Base-by-base conservation (phyloP, 129 eudicot species). In the Tagetes patula region DNA sequence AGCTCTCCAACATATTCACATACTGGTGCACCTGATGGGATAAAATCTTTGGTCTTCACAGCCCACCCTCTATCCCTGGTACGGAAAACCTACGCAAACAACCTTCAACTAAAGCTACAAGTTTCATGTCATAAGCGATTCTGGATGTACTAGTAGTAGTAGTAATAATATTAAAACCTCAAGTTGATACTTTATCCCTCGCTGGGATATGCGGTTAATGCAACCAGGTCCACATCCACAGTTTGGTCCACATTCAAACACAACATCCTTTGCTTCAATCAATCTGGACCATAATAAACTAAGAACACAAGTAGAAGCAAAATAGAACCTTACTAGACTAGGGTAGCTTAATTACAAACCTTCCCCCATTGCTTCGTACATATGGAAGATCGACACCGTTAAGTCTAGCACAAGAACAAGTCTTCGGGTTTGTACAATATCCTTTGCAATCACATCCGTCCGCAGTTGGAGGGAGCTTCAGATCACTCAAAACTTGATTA, bases 201-300 rank as follows among this genome's bases (percentile, higher is more conserved):
- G 77, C 63, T 82, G 85, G 65, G 82, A 82, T 77, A 62, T 50
- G 66, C 85, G 85, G 49, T 82, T 82, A 78, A 77, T 61, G 69
- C 85, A 82, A 73, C 75, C 58, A 8, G 82, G 82, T 77, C 80
- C 85, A 53, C 85, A 82, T 60, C 85, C 80, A 61, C 85, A 82
- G 68, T 62, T 73, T 53, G 85, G 85, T 45, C 85, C 85, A 69
- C 85, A 82, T 77, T 82, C 85, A 33, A 82, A 68, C 73, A 82
- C 82, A 60, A 77, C 85, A 77, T 82, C 85, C 79, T 77, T 77
- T 13, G 85, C 77, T 68, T 82, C 76, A 68, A 73, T 67, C 72
- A 82, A 82, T 69, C 85, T 82, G 65, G 14, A 58, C 37, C 43
- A 38, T 41, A 65, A 65, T 3, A 65, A 64, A 14, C 49, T 64